These are phyloP conservation scores for Pneumocystis wakefieldiae DNA, from an alignment of 1,139 yeast genomes.

Conservation along the genomic window DNA sequence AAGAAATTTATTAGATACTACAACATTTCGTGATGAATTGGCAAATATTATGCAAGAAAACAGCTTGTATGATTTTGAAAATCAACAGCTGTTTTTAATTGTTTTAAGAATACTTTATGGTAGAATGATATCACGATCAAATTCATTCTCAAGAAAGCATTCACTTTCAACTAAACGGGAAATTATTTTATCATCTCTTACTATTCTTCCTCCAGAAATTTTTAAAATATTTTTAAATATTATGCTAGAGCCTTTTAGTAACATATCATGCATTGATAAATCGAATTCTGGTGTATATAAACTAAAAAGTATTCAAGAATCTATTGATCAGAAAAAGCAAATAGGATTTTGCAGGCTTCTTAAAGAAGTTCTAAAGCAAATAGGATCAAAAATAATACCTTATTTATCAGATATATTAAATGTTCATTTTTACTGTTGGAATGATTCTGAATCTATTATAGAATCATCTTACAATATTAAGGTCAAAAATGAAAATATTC, in stretches of 20 bases:
- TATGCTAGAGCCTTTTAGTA: constrained; percentile 41
- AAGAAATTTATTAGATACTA: constrained; percentile 63
- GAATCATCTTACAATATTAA: constrained; percentile 2
- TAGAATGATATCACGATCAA: constrained; percentile 32
- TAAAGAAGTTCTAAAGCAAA: constrained; percentile 43
- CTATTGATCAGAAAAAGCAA: constrained; percentile 34
- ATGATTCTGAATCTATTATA: constrained; percentile 36
- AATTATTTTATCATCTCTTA: constrained; percentile 61
- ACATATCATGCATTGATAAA: constrained; percentile 27
- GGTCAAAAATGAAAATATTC: constrained; percentile 5
- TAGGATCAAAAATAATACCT: constrained; percentile 44
- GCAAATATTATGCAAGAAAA: constrained; percentile 45
- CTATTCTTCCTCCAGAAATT: constrained; percentile 42
- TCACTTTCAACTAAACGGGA: constrained; percentile 57
- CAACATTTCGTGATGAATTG: constrained; percentile 72
- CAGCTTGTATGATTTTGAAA: constrained; percentile 47
- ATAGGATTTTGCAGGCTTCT: constrained; percentile 62
- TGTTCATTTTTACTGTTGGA: constrained; percentile 46
- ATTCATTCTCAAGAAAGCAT: constrained; percentile 31
- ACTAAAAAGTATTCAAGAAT: background rate
- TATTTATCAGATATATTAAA: constrained; percentile 40
- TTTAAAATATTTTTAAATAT: constrained; percentile 46
- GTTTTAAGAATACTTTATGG: constrained; percentile 74
- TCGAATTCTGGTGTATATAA: constrained; percentile 2
- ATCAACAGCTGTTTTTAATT: constrained; percentile 47